phyloP scores from a whole-genome alignment of 169 alveolate genomes.

The Cryptosporidium parvum region DNA sequence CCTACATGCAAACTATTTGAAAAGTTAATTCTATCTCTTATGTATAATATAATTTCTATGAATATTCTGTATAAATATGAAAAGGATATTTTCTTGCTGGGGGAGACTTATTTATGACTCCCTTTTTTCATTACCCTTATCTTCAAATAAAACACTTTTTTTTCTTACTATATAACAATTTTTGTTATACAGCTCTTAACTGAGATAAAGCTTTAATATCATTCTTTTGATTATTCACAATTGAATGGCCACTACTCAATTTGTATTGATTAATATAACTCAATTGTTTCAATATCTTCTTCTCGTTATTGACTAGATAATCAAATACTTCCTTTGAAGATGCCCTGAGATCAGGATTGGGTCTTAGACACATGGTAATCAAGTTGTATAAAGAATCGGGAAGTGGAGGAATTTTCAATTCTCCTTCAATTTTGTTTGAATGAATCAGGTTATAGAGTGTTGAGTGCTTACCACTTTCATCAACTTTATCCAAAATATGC shows the following conservation, averaged over 20 bases:
- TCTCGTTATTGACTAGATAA: slow-evolving; percentile 32
- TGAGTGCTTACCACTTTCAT: slow-evolving; percentile 66
- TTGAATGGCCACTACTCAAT: not conserved
- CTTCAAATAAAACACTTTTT: not conserved
- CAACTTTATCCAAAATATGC: slow-evolving; percentile 54
- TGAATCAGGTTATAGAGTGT: slow-evolving; percentile 52
- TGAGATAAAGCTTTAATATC: not conserved
- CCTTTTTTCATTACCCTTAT: not conserved
- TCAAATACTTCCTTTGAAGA: slow-evolving; percentile 68
- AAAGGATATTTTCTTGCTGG: too few species aligned
- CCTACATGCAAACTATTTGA: not conserved
- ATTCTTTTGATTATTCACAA: not conserved
- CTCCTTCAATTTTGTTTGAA: slow-evolving; percentile 58
- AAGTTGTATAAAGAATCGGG: slow-evolving; percentile 61
- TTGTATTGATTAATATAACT: slow-evolving; percentile 44
- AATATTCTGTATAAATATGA: not conserved
- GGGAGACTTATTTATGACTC: not conserved
- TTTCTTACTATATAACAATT: not conserved
- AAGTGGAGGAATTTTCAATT: slow-evolving; percentile 58
- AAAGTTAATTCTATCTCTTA: not conserved
- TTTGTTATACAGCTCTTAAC: slow-evolving; percentile 11
- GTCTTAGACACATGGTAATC: slow-evolving; percentile 63
- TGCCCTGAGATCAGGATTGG: slow-evolving; percentile 72
- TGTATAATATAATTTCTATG: not conserved
- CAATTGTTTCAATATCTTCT: slow-evolving; percentile 47